phyloP scores from a whole-genome alignment of 2,329 filamentous ascomycete genomes.

The Cadophora sp. region DNA sequence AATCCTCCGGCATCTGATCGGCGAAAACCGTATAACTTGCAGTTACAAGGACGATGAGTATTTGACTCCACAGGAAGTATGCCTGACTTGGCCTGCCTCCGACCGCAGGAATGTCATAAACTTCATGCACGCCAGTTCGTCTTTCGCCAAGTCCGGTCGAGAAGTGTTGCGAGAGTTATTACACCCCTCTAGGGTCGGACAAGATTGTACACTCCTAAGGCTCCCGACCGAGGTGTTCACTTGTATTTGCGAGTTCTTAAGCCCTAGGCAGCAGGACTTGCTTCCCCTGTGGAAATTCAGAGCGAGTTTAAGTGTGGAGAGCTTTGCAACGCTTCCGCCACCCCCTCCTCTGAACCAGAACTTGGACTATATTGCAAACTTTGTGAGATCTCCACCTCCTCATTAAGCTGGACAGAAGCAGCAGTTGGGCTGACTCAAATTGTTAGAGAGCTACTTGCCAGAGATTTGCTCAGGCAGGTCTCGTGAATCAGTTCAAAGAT shows the following conservation, averaged over 20 bases:
- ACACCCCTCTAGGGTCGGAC: not conserved
- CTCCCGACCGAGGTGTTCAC: slow-evolving; percentile 13
- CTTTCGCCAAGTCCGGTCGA: not conserved
- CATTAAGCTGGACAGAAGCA: not conserved
- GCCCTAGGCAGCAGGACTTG: slow-evolving; percentile 42
- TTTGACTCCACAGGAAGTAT: not conserved
- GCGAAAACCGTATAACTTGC: not conserved
- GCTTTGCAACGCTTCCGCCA: slow-evolving; percentile 18
- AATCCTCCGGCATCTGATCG: slow-evolving; percentile 6
- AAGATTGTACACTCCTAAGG: not conserved
- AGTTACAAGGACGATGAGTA: not conserved
- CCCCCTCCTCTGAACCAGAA: slow-evolving; percentile 48
- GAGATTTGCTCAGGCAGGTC: slow-evolving; percentile 57
- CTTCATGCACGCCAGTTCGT: slow-evolving; percentile 5
- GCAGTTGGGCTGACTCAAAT: slow-evolving; percentile 49
- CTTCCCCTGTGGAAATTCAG: slow-evolving; percentile 14
- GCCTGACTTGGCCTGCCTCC: not conserved
- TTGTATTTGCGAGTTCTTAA: slow-evolving; percentile 47
- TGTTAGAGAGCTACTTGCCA: slow-evolving; percentile 54
- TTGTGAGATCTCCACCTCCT: slow-evolving; percentile 8
- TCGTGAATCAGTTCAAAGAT: slow-evolving; percentile 58
- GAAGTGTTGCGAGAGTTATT: not conserved
- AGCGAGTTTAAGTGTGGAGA: slow-evolving; percentile 28
- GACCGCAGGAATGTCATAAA: slow-evolving; percentile 1
- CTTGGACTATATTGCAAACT: slow-evolving; percentile 51